Conservation (phyloP, 1,139 yeast genomes). For the Pichia sp. region DNA sequence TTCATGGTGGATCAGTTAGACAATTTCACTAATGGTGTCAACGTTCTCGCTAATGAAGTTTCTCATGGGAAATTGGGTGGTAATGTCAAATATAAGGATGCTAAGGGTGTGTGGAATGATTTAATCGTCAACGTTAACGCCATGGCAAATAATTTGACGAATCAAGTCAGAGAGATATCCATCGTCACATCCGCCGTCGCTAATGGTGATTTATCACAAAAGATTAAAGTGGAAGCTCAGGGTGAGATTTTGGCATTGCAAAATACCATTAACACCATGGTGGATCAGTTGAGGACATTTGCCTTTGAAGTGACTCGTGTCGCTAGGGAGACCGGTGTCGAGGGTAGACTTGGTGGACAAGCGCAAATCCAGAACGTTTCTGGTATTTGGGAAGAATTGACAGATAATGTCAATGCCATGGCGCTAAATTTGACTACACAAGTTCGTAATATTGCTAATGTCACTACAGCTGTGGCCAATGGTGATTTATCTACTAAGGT, state of each 20-base stretch:
- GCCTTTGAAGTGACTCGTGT: slow-evolving; percentile 86
- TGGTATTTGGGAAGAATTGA: slow-evolving; percentile 85
- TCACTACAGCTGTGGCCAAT: slow-evolving; percentile 87
- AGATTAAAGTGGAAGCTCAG: slow-evolving; percentile 77
- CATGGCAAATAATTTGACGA: slow-evolving; percentile 80
- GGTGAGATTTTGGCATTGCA: slow-evolving; percentile 76
- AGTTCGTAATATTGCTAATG: slow-evolving; percentile 84
- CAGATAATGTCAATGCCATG: slow-evolving; percentile 89
- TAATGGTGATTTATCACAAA: slow-evolving; percentile 67
- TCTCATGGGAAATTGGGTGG: slow-evolving; percentile 89
- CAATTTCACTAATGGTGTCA: slow-evolving; percentile 74
- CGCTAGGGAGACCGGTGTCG: slow-evolving; percentile 86
- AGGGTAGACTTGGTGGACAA: slow-evolving; percentile 83
- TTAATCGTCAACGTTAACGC: slow-evolving; percentile 79
- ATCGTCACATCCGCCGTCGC: slow-evolving; percentile 86
- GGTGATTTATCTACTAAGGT: slow-evolving; percentile 84
- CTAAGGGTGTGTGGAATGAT: slow-evolving; percentile 82
- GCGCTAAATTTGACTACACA: slow-evolving; percentile 81
- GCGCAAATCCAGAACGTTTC: slow-evolving; percentile 79
- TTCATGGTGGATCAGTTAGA: slow-evolving; percentile 86
- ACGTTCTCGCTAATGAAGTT: slow-evolving; percentile 81
- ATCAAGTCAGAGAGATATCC: slow-evolving; percentile 80
- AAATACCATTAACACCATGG: slow-evolving; percentile 80
- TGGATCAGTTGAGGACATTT: slow-evolving; percentile 78
- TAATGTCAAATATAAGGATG: slow-evolving; percentile 59